A percentile compares a stretch with the other conserved stretches of the same genome.
These are phyloP conservation scores for Hirschfeldia incana DNA, from an alignment of 345 rosid species.

Conservation along the genomic window DNA sequence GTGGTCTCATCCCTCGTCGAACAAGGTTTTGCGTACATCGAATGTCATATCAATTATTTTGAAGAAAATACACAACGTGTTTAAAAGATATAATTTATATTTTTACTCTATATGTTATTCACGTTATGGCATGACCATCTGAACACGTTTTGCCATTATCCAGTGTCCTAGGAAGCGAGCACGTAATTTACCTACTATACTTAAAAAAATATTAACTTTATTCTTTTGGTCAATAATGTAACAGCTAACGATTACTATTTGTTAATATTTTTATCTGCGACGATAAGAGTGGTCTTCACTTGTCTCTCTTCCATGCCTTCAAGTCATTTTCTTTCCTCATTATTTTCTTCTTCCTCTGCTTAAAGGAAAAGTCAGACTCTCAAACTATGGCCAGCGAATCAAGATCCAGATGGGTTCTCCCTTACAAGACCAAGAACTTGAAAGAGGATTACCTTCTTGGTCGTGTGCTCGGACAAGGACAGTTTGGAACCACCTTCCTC, in stretches of 20 bases:
- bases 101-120: not conserved
- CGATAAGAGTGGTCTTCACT: constrained; percentile 4
- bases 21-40: constrained; percentile 19
- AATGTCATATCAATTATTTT: constrained; percentile 2
- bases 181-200: not conserved
- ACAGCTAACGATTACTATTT: not conserved
- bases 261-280: not conserved
- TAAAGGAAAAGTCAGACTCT: constrained; percentile 1
- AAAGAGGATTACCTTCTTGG: constrained; percentile 52
- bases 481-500: constrained; percentile 72
- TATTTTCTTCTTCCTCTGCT: constrained; percentile 19
- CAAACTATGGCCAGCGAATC: constrained; percentile 26
- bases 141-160: constrained; percentile 16
- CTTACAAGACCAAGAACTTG: constrained; percentile 35
- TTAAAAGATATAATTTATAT: not conserved
- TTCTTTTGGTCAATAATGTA: not conserved
- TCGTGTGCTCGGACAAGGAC: constrained; percentile 67
- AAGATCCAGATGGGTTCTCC: constrained; percentile 40
- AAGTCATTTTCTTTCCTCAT: constrained; percentile 26
- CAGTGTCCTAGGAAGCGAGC: constrained; percentile 1
- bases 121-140: not conserved
- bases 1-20: not conserved
- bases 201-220: not conserved
- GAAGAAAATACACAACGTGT: constrained; percentile 2
- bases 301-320: constrained; percentile 15